Evolutionary conservation across 345 rosid genomes (phyloP).

Genomic region (Salix suchowensis): DNA sequence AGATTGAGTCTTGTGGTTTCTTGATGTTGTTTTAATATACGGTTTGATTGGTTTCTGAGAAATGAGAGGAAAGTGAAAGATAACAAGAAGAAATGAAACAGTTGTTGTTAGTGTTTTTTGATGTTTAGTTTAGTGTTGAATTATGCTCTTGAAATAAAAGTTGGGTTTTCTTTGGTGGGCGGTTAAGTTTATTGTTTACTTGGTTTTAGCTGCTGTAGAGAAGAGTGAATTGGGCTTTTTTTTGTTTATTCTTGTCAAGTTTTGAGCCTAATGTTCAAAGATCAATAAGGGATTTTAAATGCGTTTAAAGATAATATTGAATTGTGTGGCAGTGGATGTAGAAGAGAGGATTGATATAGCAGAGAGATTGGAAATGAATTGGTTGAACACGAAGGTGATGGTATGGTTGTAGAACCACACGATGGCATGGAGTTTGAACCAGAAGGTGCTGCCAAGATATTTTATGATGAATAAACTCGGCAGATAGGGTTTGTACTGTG

Average conservation of each 20-base stretch:
- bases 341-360: constrained; percentile 39
- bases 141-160: too few relatives aligned
- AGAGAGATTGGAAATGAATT: constrained; percentile 33
- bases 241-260: not conserved
- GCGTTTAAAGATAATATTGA: not conserved
- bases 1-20: too few relatives aligned
- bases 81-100: too few relatives aligned
- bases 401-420: constrained; percentile 47
- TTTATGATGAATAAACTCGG: constrained; percentile 65
- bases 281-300: not conserved
- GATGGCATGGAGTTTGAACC: constrained; percentile 91
- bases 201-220: too few relatives aligned
- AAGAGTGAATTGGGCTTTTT: not conserved
- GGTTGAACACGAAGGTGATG: constrained; percentile 30
- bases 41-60: too few relatives aligned
- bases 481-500: too few relatives aligned
- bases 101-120: too few relatives aligned
- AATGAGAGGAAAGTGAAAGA: too few relatives aligned
- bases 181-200: too few relatives aligned
- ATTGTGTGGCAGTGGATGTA: constrained; percentile 44
- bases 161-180: too few relatives aligned
- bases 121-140: too few relatives aligned
- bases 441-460: constrained; percentile 78
- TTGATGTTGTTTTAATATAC: too few relatives aligned
- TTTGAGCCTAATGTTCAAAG: not conserved